Base-by-base conservation (phyloP, 768 basidiomycete species). In the Pisolithus albus region DNA sequence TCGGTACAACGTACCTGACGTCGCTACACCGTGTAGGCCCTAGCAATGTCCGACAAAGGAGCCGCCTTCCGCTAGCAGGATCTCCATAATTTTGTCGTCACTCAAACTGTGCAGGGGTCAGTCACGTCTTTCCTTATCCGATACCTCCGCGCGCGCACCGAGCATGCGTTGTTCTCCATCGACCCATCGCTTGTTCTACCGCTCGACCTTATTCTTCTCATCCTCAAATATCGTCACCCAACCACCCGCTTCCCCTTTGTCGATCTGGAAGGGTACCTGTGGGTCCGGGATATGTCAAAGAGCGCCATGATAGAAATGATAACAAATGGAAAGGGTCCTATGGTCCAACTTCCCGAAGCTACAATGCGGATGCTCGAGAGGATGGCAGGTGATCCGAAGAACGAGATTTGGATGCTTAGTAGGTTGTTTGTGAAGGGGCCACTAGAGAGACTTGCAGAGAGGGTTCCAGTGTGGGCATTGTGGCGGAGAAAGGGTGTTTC, bases 401-500 rank as follows among this genome's bases (percentile, higher is more conserved):
- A 91, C 53, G 82, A 87, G 59, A 84, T 92, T 32, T 92, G 88
- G 88, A 55, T 91, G 53, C 69, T 92, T 55, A 90, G 88, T 61
- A 88, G 89, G 6, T 63, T 92, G 44, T 77, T 81, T 8, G 73
- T 84, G 24, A 76, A 74, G 52, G 81, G 78, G 11, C 76, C 80
- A 24, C 63, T 92, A 52, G 85, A 87, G 58, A 73, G 74, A 48
- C 70, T 92, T 23, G 80, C 78, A 13, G 75, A 76, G 51, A 69
- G 71, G 54, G 73, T 83, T 11, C 86, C 1, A 75, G 75, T 37
- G 70, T 92, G 48, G 91, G 91, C n/a, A 81, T 92, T 53, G 83
- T 91, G 76, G 88, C 89, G 0, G 91, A 93, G 72, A 91, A 93
- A 54, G 91, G 91, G 2, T 92, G 91, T 64, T 92, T 82, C 63